phyloP scores from a whole-genome alignment of 1,139 yeast species.

The Geotrichum cucujoidarum region DNA sequence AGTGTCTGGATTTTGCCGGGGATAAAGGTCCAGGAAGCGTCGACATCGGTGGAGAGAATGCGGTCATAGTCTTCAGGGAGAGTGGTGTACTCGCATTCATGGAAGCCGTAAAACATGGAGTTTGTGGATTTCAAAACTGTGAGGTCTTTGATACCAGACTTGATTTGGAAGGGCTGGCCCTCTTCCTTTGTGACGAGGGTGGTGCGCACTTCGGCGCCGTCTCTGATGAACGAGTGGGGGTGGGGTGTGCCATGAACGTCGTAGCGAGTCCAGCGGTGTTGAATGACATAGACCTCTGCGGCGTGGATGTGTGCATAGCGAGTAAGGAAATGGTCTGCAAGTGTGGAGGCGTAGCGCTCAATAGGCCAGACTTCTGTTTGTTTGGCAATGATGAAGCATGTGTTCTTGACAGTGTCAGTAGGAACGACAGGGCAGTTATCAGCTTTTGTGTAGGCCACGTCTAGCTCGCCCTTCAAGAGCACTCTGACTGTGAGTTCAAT shows the following conservation, averaged over 20 bases:
- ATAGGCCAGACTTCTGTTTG: slow-evolving; percentile 76
- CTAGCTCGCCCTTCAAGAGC: slow-evolving; percentile 72
- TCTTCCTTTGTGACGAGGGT: slow-evolving; percentile 47
- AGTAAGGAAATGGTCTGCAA: slow-evolving; percentile 71
- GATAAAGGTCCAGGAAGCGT: slow-evolving; percentile 67
- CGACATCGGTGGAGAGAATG: slow-evolving; percentile 81
- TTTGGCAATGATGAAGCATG: slow-evolving; percentile 76
- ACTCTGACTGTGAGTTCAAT: slow-evolving; percentile 78
- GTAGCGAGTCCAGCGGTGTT: slow-evolving; percentile 74
- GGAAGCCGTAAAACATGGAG: slow-evolving; percentile 84
- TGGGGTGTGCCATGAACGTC: slow-evolving; percentile 68
- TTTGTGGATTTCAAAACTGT: slow-evolving; percentile 92
- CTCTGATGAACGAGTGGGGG: slow-evolving; percentile 77
- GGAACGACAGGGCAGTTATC: slow-evolving; percentile 85
- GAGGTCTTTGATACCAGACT: slow-evolving; percentile 74
- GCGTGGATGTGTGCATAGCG: slow-evolving; percentile 75
- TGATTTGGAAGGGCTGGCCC: slow-evolving; percentile 47
- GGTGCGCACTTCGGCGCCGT: slow-evolving; percentile 75
- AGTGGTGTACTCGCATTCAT: slow-evolving; percentile 83
- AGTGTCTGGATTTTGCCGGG: slow-evolving; percentile 48
- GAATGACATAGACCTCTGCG: slow-evolving; percentile 60
- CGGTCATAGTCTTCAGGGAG: slow-evolving; percentile 77
- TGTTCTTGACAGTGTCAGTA: slow-evolving; percentile 90
- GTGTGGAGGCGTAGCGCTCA: slow-evolving; percentile 80
- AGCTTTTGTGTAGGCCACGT: slow-evolving; percentile 74